Percentiles rank a stretch among this genome's conserved stretches.
Conservation (phyloP, 306 rosid species). For the Vigna unguiculata region DNA sequence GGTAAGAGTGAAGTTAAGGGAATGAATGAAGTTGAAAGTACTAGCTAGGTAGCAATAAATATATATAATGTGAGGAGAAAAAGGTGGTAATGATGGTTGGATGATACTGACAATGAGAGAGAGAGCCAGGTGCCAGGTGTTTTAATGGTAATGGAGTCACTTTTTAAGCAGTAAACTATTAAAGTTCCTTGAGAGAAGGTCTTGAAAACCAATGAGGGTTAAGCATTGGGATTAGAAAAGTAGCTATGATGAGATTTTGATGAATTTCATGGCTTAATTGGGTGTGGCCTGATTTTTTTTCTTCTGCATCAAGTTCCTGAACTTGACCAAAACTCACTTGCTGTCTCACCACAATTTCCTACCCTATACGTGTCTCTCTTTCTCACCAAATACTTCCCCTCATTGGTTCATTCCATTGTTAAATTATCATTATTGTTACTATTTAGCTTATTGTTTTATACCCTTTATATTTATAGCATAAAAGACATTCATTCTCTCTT, state of each 20-base stretch:
- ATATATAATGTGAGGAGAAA: constrained; percentile 49
- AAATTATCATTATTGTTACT: neutral
- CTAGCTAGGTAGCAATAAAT: constrained; percentile 40
- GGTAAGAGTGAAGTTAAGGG: neutral
- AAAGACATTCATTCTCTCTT: constrained; percentile 68
- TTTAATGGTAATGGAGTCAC: constrained; percentile 5
- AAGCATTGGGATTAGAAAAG: constrained; percentile 63
- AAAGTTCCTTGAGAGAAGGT: constrained; percentile 55
- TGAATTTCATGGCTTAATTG: constrained; percentile 74
- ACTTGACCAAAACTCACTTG: constrained; percentile 37
- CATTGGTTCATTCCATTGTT: constrained; percentile 19
- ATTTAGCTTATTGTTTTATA: neutral
- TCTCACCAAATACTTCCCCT: constrained; percentile 43
- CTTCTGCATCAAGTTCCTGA: constrained; percentile 77
- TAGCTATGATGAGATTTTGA: constrained; percentile 44
- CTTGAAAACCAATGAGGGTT: constrained; percentile 59
- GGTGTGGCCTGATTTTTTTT: constrained; percentile 22
- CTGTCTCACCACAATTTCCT: constrained; percentile 18
- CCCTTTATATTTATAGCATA: constrained; percentile 34
- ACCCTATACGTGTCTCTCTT: constrained; percentile 43
- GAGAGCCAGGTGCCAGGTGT: constrained; percentile 39
- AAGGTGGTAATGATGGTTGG: constrained; percentile 37
- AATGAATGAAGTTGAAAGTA: constrained; percentile 41
- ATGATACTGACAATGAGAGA: constrained; percentile 35
- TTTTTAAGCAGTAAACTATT: constrained; percentile 42